These are phyloP conservation scores for Nasturtium officinale DNA, from an alignment of 345 rosid genomes.

Conservation along the genomic window DNA sequence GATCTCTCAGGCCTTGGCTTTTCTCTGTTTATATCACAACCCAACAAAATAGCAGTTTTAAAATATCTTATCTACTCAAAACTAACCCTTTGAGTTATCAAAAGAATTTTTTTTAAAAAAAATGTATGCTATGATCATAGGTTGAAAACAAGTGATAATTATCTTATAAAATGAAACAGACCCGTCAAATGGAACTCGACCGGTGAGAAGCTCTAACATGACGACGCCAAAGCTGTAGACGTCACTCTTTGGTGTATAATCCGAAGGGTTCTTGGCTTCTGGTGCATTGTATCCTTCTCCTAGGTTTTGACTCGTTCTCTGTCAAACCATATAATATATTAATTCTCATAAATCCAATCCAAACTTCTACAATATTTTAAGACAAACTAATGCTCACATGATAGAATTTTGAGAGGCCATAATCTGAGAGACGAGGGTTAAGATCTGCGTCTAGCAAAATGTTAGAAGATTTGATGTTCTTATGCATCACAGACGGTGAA, in stretches of 20 bases:
- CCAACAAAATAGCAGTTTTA: neutral
- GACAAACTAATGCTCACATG: slow-evolving; percentile 46
- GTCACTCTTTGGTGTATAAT: slow-evolving; percentile 84
- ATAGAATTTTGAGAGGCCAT: slow-evolving; percentile 72
- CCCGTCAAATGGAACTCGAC: slow-evolving; percentile 84
- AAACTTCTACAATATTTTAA: neutral
- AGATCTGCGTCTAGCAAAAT: slow-evolving; percentile 87
- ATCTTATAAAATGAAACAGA: slow-evolving; percentile 31
- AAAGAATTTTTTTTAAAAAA: neutral
- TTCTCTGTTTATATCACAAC: slow-evolving; percentile 46
- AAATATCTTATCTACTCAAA: neutral
- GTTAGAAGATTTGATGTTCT: slow-evolving; percentile 90
- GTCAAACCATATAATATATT: slow-evolving; percentile 6
- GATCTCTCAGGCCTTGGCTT: slow-evolving; percentile 70
- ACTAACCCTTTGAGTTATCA: neutral
- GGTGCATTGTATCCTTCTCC: slow-evolving; percentile 89
- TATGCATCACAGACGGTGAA: slow-evolving; percentile 82
- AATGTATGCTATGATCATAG: neutral
- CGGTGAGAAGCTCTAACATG: slow-evolving; percentile 86
- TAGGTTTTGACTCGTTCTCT: slow-evolving; percentile 81
- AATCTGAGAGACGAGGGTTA: slow-evolving; percentile 82
- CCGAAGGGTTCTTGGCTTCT: slow-evolving; percentile 68
- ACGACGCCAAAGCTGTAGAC: slow-evolving; percentile 93
- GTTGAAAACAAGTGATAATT: neutral
- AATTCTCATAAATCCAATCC: neutral